Conservation (phyloP, 768 basidiomycete species). For the Exidia glandulosa region DNA sequence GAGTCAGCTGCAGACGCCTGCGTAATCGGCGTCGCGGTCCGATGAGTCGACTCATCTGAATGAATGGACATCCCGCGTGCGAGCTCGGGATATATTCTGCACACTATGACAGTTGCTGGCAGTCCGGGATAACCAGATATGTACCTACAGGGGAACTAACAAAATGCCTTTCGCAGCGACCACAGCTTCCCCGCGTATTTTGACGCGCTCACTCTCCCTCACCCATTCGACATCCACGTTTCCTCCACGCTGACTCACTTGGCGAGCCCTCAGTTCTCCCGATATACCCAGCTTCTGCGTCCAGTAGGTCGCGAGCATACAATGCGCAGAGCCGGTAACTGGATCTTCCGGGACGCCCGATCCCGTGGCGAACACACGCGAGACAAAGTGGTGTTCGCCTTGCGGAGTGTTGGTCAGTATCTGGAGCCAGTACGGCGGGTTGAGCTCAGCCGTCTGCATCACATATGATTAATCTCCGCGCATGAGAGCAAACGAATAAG, state of each 20-base stretch:
- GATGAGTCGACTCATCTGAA: no score
- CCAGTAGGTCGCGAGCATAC: conserved; percentile 19
- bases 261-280: not conserved
- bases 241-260: conserved; percentile 40
- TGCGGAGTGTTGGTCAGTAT: no score
- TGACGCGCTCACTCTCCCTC: not conserved
- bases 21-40: no score
- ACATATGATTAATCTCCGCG: no score
- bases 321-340: conserved; percentile 21
- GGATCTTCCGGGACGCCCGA: conserved; percentile 19
- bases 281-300: not conserved
- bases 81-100: no score
- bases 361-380: conserved; percentile 18
- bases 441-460: no score
- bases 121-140: not conserved
- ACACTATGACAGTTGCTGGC: no score
- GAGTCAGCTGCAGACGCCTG: no score
- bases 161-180: not conserved
- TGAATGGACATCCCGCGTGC: no score
- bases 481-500: not conserved
- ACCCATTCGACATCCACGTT: conserved; percentile 29
- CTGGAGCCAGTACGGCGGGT: no score
- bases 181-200: not conserved
- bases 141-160: not conserved
- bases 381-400: conserved; percentile 16